Conservation (phyloP, 805 yeast species). For the Jamesozyma rosinii region DNA sequence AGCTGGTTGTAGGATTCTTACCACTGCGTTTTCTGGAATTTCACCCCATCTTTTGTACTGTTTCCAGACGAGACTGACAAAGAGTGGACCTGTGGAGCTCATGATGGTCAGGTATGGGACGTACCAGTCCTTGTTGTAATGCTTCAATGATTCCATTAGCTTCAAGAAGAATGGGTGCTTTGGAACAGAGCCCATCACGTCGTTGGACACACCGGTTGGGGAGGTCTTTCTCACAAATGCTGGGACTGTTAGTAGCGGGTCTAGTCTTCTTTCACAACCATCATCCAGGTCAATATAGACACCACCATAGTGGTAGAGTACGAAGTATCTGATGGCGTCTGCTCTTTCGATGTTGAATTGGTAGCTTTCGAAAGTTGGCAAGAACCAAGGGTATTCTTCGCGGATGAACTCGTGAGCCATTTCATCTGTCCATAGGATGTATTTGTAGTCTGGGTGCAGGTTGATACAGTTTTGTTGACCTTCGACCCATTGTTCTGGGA, state of each 20-base stretch:
- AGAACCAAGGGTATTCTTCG: slow-evolving; percentile 79
- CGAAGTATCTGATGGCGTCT: slow-evolving; percentile 83
- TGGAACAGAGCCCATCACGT: slow-evolving; percentile 85
- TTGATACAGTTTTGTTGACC: slow-evolving; percentile 72
- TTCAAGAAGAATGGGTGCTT: slow-evolving; percentile 75
- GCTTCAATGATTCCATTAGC: slow-evolving; percentile 53
- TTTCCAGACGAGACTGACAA: slow-evolving; percentile 78
- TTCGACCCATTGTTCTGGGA: slow-evolving; percentile 73
- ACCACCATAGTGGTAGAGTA: slow-evolving; percentile 77
- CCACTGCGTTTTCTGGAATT: slow-evolving; percentile 55
- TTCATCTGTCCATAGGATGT: slow-evolving; percentile 84
- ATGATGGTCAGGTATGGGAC: slow-evolving; percentile 86
- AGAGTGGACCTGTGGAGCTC: slow-evolving; percentile 89
- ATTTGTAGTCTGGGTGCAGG: slow-evolving; percentile 79
- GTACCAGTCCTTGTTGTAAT: slow-evolving; percentile 64
- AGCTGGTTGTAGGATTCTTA: slow-evolving; percentile 60
- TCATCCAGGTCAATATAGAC: slow-evolving; percentile 85
- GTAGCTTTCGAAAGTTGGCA: slow-evolving; percentile 67
- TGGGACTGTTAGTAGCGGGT: slow-evolving; percentile 71
- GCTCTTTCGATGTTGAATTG: slow-evolving; percentile 80
- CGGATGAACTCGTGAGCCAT: slow-evolving; percentile 70
- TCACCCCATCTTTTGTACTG: slow-evolving; percentile 70
- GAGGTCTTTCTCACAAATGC: slow-evolving; percentile 80
- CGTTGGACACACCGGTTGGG: slow-evolving; percentile 89
- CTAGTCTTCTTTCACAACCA: slow-evolving; percentile 71